A percentile compares a stretch with the other conserved stretches of the same genome.
Conservation (phyloP, 805 yeast genomes). For the Saturnispora silvae region DNA sequence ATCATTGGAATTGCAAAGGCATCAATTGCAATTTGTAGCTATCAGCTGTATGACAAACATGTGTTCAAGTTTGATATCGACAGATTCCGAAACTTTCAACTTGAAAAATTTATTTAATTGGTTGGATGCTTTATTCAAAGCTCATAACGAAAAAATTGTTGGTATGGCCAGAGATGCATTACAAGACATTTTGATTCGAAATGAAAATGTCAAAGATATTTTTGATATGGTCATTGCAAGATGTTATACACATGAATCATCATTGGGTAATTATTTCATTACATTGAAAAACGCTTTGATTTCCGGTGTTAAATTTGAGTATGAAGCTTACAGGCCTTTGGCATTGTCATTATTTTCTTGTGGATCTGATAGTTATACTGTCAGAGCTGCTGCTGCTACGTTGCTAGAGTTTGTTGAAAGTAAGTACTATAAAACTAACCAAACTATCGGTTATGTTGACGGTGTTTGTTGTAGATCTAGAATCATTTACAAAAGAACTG, state of each 20-base stretch:
- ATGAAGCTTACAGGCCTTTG: slow-evolving; percentile 54
- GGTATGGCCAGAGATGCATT: slow-evolving; percentile 64
- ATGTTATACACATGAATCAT: slow-evolving; percentile 51
- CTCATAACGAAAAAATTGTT: slow-evolving; percentile 46
- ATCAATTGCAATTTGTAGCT: slow-evolving; percentile 58
- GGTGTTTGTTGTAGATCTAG: slow-evolving; percentile 65
- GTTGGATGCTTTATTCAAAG: slow-evolving; percentile 64
- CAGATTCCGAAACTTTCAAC: slow-evolving; percentile 50
- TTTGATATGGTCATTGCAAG: slow-evolving; percentile 54
- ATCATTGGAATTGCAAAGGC: slow-evolving; percentile 69
- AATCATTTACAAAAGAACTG: slow-evolving; percentile 78
- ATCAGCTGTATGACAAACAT: slow-evolving; percentile 78
- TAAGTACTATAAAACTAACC: slow-evolving; percentile 42
- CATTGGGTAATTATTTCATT: slow-evolving; percentile 59
- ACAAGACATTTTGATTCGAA: slow-evolving; percentile 50
- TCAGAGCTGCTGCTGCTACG: slow-evolving; percentile 62
- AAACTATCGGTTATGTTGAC: slow-evolving; percentile 51
- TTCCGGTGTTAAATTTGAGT: slow-evolving; percentile 36
- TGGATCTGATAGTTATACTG: slow-evolving; percentile 60
- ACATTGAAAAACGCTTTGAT: slow-evolving; percentile 58
- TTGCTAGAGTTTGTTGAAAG: slow-evolving; percentile 60
- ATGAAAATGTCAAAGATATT: slow-evolving; percentile 42
- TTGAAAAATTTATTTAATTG: slow-evolving; percentile 59
- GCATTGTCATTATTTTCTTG: slow-evolving; percentile 70
- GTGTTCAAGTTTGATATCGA: slow-evolving; percentile 62